Conservation (phyloP, 2,329 filamentous ascomycete genomes). For the Trichoderma sp. region DNA sequence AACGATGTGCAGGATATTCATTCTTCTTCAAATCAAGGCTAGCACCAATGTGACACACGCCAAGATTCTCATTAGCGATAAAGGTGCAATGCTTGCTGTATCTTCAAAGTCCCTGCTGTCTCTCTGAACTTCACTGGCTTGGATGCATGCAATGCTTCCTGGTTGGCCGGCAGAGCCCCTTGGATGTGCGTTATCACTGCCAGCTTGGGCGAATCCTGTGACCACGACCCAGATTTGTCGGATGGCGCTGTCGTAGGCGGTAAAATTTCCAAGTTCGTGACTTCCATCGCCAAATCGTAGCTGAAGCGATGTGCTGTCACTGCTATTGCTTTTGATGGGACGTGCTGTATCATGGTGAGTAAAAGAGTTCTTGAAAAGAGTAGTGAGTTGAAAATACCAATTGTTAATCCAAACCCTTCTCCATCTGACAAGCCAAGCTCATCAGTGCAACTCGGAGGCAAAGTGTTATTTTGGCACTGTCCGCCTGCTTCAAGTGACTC, state of each 20-base stretch:
- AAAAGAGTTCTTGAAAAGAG: background rate
- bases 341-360: background rate
- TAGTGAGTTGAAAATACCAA: background rate
- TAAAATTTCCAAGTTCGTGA: background rate
- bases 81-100: background rate
- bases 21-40: background rate
- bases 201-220: background rate
- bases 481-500: background rate
- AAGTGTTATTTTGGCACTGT: background rate
- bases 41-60: background rate
- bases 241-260: background rate
- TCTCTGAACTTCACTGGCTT: background rate
- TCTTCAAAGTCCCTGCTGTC: background rate
- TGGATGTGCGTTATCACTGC: background rate
- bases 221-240: background rate
- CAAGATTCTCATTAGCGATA: background rate
- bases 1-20: background rate
- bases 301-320: background rate
- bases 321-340: background rate
- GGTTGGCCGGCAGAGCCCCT: background rate
- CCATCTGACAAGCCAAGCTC: background rate
- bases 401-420: background rate
- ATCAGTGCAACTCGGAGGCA: background rate
- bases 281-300: background rate
- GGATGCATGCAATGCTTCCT: background rate